These are phyloP conservation scores for Aspergillus ochraceus DNA, from an alignment of 2,329 filamentous ascomycete species.

Conservation along the genomic window DNA sequence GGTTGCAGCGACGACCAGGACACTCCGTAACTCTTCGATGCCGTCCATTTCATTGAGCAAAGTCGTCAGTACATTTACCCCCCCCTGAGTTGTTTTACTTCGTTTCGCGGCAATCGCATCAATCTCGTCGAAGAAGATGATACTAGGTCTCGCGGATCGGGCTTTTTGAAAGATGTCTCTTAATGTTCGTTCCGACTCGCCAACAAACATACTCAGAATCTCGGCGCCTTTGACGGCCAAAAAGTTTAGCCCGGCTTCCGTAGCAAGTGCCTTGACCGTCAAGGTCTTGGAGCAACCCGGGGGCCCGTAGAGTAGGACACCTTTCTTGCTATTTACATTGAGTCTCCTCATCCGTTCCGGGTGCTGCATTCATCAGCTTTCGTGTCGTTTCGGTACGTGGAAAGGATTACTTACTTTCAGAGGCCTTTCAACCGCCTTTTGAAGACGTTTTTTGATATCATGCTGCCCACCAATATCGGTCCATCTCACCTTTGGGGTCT, in stretches of 20 bases:
- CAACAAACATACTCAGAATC: conserved; percentile 94
- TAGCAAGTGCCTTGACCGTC: conserved; percentile 85
- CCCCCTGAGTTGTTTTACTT: conserved; percentile 50
- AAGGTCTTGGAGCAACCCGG: conserved; percentile 95
- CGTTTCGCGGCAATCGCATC: conserved; percentile 73
- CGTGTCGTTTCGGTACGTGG: background rate
- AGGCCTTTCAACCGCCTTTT: conserved; percentile 59
- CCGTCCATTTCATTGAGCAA: conserved; percentile 95
- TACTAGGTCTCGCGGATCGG: conserved; percentile 79
- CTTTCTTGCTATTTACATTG: conserved; percentile 67
- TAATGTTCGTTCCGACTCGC: conserved; percentile 84
- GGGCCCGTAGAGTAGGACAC: conserved; percentile 85
- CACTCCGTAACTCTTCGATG: conserved; percentile 78
- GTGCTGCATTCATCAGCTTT: conserved; percentile 35
- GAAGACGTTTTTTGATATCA: conserved; percentile 68
- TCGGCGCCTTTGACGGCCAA: conserved; percentile 92
- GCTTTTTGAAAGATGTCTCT: conserved; percentile 85
- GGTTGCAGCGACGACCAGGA: conserved; percentile 86
- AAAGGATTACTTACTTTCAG: conserved; percentile 46
- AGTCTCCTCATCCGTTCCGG: conserved; percentile 53
- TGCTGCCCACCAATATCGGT: conserved; percentile 84
- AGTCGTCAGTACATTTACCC: conserved; percentile 82
- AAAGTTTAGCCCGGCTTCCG: conserved; percentile 89
- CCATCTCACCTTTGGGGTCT: conserved; percentile 84
- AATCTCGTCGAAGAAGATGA: conserved; percentile 97